Evolutionary conservation across 139 green algal species (phyloP), one percentile per base, ranked within the genome.

Genomic region (Tetradesmus obliquus): DNA sequence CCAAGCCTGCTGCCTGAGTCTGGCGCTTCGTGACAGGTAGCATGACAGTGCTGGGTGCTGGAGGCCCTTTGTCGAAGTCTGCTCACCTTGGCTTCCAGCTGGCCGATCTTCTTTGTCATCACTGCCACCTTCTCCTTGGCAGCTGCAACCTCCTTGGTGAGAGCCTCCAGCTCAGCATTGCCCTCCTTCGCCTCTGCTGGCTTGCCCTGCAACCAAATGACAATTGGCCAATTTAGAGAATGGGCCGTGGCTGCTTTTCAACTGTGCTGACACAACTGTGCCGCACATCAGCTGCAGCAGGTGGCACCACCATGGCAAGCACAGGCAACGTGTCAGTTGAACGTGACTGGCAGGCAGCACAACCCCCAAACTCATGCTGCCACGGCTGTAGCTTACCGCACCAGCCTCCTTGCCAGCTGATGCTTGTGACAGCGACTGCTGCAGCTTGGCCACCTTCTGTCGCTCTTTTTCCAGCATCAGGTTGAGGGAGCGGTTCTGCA

Each of bases 31-130:
- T 45, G 32, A 45, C 32, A 45, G 32, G 32, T 45, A 45, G 32
- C 32, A 45, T 45, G 32, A 45, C 32, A 45, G 32, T 45, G 32
- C 32, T 45, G 32, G 32, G 32, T 45, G 32, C 32, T 45, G 32
- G 32, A 45, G 32, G 32, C 32, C 32, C 32, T 45, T 45, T 45
- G 32, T 45, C 32, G 66, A 3, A 24, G 12, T 82, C 22, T 82
- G 22, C 6, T 9, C 76, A 95, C 94, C 91, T 93, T 94, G 45
- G 95, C 93, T 83, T 96, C 93, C 53, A 95, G 3, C 87, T 95
- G 92, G 8, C 93, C 71, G 20, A 96, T 94, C 69, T 93, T 94
- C 91, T 96, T 96, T 9, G 93, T 96, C 85, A 94, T 91, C 80
- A 93, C 84, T 15, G 90, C 69, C 60, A 91, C 1, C 9, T 87